Percentiles rank a stretch among this genome's conserved stretches.
Conservation (phyloP, 1,139 yeast species). For the Suhomyces bribrorum region DNA sequence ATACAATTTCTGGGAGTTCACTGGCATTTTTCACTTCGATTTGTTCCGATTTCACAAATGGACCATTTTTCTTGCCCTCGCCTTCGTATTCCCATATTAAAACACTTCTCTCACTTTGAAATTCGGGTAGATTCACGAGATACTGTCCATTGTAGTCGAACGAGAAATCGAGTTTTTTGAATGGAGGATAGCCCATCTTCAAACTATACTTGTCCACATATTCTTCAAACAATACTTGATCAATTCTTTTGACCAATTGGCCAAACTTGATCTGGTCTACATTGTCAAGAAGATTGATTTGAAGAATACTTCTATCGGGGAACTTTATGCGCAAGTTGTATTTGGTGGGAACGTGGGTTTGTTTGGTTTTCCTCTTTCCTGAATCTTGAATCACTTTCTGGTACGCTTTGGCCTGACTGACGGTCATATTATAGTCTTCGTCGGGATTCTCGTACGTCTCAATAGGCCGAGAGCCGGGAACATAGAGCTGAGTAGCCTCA, state of each 20-base stretch:
- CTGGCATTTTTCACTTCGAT: slow-evolving; percentile 23
- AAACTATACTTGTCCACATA: slow-evolving; percentile 34
- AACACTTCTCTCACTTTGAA: slow-evolving; percentile 32
- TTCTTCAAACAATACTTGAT: slow-evolving; percentile 40
- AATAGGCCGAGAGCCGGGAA: slow-evolving; percentile 19
- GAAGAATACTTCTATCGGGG: slow-evolving; percentile 55
- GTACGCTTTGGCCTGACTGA: slow-evolving; percentile 54
- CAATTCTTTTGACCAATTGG: slow-evolving; percentile 39
- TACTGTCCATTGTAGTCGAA: slow-evolving; percentile 33
- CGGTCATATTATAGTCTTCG: slow-evolving; percentile 51
- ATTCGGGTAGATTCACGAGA: slow-evolving; percentile 37
- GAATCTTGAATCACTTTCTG: slow-evolving; percentile 47
- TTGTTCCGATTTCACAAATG: slow-evolving; percentile 25
- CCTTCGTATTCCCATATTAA: slow-evolving; percentile 38
- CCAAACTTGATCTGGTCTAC: slow-evolving; percentile 41
- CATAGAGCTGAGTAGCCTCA: slow-evolving; percentile 25
- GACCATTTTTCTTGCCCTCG: slow-evolving; percentile 20
- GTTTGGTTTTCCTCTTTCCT: slow-evolving; percentile 32
- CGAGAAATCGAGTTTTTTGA: slow-evolving; percentile 30
- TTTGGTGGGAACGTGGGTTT: slow-evolving; percentile 27
- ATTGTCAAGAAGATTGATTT: slow-evolving; percentile 45
- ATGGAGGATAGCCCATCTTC: slow-evolving; percentile 49
- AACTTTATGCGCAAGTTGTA: slow-evolving; percentile 51
- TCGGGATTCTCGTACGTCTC: slow-evolving; percentile 43
- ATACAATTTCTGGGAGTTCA: slow-evolving; percentile 43